phyloP scores from a whole-genome alignment of 2,329 filamentous ascomycete genomes.

The Proliferodiscus dingleyae region DNA sequence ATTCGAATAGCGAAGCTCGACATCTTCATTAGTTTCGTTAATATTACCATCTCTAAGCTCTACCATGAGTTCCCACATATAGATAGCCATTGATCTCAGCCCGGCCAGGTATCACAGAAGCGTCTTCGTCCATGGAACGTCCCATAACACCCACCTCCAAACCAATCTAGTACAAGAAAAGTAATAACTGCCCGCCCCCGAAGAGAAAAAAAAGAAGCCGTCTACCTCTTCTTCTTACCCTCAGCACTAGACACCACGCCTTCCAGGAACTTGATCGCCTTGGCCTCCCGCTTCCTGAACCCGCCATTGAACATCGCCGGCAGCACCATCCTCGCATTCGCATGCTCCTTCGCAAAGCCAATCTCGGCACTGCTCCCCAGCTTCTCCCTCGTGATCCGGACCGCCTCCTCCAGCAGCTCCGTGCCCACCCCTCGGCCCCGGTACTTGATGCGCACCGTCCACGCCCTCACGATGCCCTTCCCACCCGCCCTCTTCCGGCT shows the following conservation, averaged over 20 bases:
- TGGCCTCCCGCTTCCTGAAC: slow-evolving; percentile 55
- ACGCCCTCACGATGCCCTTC: slow-evolving; percentile 70
- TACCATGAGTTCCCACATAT: background rate
- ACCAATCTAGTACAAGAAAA: background rate
- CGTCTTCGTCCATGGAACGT: background rate
- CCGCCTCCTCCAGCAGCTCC: slow-evolving; percentile 68
- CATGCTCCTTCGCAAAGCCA: slow-evolving; percentile 72
- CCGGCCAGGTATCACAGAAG: background rate
- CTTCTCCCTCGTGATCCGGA: slow-evolving; percentile 60
- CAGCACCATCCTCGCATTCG: slow-evolving; percentile 63
- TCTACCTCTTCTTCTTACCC: slow-evolving; percentile 25
- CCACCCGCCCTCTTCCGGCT: slow-evolving; percentile 45
- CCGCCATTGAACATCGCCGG: slow-evolving; percentile 57
- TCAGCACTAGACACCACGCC: slow-evolving; percentile 41
- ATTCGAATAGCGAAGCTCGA: too few species aligned
- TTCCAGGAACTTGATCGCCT: slow-evolving; percentile 50
- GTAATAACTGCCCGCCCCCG: background rate
- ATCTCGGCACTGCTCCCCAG: slow-evolving; percentile 64
- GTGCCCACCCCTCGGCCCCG: slow-evolving; percentile 67
- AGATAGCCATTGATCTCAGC: too few species aligned
- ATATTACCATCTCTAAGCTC: background rate
- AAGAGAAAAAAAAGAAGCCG: background rate
- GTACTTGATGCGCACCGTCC: slow-evolving; percentile 70
- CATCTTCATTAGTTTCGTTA: too few species aligned
- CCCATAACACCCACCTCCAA: background rate